A percentile compares a stretch with the other conserved stretches of the same genome.
phyloP scores from a whole-genome alignment of 2,329 filamentous ascomycete species.

The Delphinella strobiligena region DNA sequence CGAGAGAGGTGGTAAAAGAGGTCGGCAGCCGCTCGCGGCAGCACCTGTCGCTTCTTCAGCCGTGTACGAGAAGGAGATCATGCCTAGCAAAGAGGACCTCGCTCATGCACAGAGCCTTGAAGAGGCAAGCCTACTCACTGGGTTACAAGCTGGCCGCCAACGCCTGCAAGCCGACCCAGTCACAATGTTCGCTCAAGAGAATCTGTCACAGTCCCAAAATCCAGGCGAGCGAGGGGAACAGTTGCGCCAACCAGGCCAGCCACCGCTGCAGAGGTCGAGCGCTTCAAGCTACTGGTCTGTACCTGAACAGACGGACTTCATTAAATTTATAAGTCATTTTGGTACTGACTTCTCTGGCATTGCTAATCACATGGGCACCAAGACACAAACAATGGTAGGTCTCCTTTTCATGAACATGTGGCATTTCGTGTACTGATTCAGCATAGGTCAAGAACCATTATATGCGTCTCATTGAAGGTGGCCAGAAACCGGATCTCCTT shows the following conservation, averaged over 20 bases:
- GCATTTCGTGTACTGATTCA: slow-evolving; percentile 7
- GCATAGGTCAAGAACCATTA: slow-evolving; percentile 36
- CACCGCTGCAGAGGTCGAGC: slow-evolving; percentile 16
- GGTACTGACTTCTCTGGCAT: slow-evolving; percentile 70
- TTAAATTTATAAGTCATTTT: slow-evolving; percentile 58
- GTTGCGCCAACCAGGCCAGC: slow-evolving; percentile 3
- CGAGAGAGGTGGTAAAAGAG: slow-evolving; percentile 17
- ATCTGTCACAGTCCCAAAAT: slow-evolving; percentile 4
- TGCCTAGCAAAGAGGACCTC: slow-evolving; percentile 21
- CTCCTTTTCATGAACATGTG: not conserved
- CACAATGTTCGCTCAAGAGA: slow-evolving; percentile 8
- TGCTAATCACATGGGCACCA: slow-evolving; percentile 67
- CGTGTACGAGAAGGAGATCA: slow-evolving; percentile 18
- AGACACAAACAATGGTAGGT: slow-evolving; percentile 73
- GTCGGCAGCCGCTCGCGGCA: slow-evolving; percentile 24
- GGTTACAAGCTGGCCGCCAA: slow-evolving; percentile 15
- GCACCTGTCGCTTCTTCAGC: slow-evolving; percentile 23
- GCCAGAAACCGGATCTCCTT: slow-evolving; percentile 28
- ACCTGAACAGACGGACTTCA: slow-evolving; percentile 67
- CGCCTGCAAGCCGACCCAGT: slow-evolving; percentile 4
- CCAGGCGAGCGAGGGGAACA: slow-evolving; percentile 5
- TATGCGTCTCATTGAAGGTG: slow-evolving; percentile 31
- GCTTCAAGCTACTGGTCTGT: slow-evolving; percentile 78
- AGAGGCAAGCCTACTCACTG: slow-evolving; percentile 21
- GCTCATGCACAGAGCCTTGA: slow-evolving; percentile 16